Conservation (phyloP, 2,329 filamentous ascomycete species). For the Fusarium beomiforme region DNA sequence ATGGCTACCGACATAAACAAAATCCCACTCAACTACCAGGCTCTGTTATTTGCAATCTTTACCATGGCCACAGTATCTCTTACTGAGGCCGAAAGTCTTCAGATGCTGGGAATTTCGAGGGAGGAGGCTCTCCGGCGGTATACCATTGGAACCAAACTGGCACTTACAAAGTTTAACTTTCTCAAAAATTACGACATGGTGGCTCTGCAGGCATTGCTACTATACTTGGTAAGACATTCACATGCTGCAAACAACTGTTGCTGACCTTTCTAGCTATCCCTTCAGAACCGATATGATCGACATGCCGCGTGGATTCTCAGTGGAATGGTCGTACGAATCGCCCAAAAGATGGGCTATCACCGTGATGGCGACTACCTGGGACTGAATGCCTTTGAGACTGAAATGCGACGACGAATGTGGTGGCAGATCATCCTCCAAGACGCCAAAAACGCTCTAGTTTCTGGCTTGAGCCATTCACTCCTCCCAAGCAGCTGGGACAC, state of each 20-base stretch:
- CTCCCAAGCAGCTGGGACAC: slow-evolving; percentile 66
- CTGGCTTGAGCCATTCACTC: slow-evolving; percentile 64
- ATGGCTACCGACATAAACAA: slow-evolving; percentile 65
- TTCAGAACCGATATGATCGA: slow-evolving; percentile 67
- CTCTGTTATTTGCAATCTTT: slow-evolving; percentile 73
- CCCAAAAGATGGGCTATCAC: slow-evolving; percentile 74
- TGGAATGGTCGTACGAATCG: slow-evolving; percentile 70
- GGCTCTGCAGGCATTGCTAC: slow-evolving; percentile 66
- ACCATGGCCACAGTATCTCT: slow-evolving; percentile 68
- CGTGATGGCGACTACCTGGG: slow-evolving; percentile 67
- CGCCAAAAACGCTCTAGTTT: slow-evolving; percentile 65
- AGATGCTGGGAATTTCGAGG: slow-evolving; percentile 60
- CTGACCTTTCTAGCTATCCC: slow-evolving; percentile 55
- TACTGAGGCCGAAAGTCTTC: slow-evolving; percentile 62
- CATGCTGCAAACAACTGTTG: slow-evolving; percentile 3
- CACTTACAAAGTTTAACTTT: slow-evolving; percentile 65
- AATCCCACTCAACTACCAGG: slow-evolving; percentile 67
- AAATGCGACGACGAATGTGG: slow-evolving; percentile 75
- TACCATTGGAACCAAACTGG: slow-evolving; percentile 60
- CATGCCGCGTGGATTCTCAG: slow-evolving; percentile 70
- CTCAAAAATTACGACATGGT: slow-evolving; percentile 67
- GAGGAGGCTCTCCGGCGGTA: slow-evolving; percentile 62
- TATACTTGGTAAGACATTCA: slow-evolving; percentile 60
- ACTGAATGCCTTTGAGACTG: slow-evolving; percentile 70
- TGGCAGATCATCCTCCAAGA: slow-evolving; percentile 71